phyloP scores from a whole-genome alignment of 202 grass and related monocot genomes.

The Hordeum pubiflorum region DNA sequence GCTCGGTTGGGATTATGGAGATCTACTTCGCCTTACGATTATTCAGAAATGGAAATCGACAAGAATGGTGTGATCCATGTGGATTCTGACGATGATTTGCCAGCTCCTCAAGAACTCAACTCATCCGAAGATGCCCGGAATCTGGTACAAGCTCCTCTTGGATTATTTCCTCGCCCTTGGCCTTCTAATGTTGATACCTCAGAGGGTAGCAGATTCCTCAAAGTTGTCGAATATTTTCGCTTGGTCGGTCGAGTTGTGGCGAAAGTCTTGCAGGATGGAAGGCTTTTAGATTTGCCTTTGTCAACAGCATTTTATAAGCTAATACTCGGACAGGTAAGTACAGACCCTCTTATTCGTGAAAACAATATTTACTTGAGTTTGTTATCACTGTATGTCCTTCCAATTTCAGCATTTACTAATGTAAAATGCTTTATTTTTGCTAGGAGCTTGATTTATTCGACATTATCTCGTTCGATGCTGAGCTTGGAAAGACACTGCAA shows the following conservation, averaged over 20 bases:
- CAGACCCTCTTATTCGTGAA: not conserved
- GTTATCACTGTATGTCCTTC: not conserved
- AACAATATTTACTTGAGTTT: slow-evolving; percentile 12
- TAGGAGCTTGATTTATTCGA: slow-evolving; percentile 71
- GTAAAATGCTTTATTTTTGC: not conserved
- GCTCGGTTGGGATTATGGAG: slow-evolving; percentile 45
- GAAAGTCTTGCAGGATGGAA: slow-evolving; percentile 66
- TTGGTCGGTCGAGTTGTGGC: slow-evolving; percentile 45
- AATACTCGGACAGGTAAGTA: slow-evolving; percentile 47
- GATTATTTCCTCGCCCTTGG: slow-evolving; percentile 61
- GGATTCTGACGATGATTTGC: slow-evolving; percentile 14
- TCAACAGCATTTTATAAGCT: slow-evolving; percentile 62
- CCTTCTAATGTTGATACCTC: slow-evolving; percentile 25
- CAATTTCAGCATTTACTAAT: not conserved
- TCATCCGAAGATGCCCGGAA: not conserved
- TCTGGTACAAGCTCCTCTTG: slow-evolving; percentile 44
- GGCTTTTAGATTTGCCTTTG: slow-evolving; percentile 56
- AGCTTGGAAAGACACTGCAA: slow-evolving; percentile 56
- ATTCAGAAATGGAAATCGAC: slow-evolving; percentile 33
- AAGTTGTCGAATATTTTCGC: slow-evolving; percentile 50
- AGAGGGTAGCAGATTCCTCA: slow-evolving; percentile 43
- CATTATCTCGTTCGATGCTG: slow-evolving; percentile 52
- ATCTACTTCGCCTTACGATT: slow-evolving; percentile 22
- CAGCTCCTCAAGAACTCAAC: slow-evolving; percentile 2
- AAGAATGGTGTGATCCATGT: slow-evolving; percentile 14